Conservation (phyloP, 257 asterid genomes). For the Capsicum chinense region DNA sequence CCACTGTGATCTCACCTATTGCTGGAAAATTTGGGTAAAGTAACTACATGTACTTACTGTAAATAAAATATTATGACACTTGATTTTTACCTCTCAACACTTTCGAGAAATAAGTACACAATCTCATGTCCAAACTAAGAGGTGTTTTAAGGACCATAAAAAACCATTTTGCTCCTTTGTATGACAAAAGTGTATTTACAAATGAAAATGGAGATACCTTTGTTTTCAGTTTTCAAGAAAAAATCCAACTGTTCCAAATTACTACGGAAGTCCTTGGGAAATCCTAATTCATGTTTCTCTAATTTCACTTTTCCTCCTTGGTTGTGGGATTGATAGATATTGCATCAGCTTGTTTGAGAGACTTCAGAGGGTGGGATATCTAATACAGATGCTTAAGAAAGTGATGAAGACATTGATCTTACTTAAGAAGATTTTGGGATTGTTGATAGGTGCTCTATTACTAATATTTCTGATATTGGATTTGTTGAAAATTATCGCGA, state of each 20-base stretch:
- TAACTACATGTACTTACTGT: conserved; percentile 1
- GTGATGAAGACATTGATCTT: no score
- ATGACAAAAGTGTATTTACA: neutral
- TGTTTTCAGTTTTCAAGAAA: neutral
- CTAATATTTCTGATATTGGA: no score
- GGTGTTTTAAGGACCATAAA: neutral
- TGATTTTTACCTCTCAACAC: neutral
- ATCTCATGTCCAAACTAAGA: conserved; percentile 2
- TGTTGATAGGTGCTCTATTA: no score
- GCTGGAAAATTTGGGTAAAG: conserved; percentile 81
- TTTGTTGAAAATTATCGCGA: no score
- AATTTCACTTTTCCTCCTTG: conserved; percentile 2
- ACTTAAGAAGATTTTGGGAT: no score
- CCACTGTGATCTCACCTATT: conserved; percentile 81
- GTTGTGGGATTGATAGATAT: conserved; percentile 48
- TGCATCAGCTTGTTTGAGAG: conserved; percentile 89
- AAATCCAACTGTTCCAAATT: neutral
- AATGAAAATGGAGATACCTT: neutral
- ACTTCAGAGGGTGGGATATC: conserved; percentile 92
- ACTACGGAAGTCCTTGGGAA: conserved; percentile 22
- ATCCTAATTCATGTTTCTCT: conserved; percentile 25
- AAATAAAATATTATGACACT: neutral
- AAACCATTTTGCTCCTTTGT: neutral
- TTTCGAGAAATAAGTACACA: neutral
- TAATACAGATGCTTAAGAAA: conserved; percentile 90